phyloP scores from a whole-genome alignment of 768 basidiomycete genomes.

The Pholiota conissans region DNA sequence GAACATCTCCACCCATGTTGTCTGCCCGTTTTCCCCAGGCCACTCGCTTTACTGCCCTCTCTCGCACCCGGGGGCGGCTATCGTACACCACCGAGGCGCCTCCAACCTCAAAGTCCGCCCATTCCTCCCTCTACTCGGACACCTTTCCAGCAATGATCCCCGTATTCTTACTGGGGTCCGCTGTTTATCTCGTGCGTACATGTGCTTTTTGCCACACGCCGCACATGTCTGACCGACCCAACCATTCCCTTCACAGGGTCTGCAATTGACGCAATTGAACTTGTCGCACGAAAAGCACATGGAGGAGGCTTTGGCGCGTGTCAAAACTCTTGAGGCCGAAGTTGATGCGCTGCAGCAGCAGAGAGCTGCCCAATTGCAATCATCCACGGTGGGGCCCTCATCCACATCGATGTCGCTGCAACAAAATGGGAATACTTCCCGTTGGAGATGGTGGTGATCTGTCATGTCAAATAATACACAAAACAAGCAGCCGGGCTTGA shows the following conservation, averaged over 20 bases:
- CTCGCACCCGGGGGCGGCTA: slow-evolving; percentile 2
- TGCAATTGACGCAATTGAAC: slow-evolving; percentile 61
- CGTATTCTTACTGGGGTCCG: slow-evolving; percentile 74
- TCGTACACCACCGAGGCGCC: slow-evolving; percentile 8
- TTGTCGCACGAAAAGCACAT: slow-evolving; percentile 74
- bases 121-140: slow-evolving; percentile 68
- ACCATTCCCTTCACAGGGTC: slow-evolving; percentile 41
- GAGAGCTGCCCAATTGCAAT: slow-evolving; percentile 15
- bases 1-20: neutral
- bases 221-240: neutral
- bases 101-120: slow-evolving; percentile 23
- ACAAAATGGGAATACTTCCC: neutral
- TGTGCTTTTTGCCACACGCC: neutral
- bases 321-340: slow-evolving; percentile 59
- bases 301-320: slow-evolving; percentile 54
- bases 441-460: slow-evolving; percentile 3
- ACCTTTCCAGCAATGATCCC: slow-evolving; percentile 79
- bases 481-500: neutral
- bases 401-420: neutral
- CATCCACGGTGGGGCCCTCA: neutral
- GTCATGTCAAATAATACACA: neutral
- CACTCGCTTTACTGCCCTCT: slow-evolving; percentile 3
- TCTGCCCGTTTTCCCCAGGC: slow-evolving; percentile 18
- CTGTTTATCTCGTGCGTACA: slow-evolving; percentile 65
- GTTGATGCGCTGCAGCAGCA: slow-evolving; percentile 43